These are phyloP conservation scores for Luffa acutangula DNA, from an alignment of 306 rosid genomes.

Conservation along the genomic window DNA sequence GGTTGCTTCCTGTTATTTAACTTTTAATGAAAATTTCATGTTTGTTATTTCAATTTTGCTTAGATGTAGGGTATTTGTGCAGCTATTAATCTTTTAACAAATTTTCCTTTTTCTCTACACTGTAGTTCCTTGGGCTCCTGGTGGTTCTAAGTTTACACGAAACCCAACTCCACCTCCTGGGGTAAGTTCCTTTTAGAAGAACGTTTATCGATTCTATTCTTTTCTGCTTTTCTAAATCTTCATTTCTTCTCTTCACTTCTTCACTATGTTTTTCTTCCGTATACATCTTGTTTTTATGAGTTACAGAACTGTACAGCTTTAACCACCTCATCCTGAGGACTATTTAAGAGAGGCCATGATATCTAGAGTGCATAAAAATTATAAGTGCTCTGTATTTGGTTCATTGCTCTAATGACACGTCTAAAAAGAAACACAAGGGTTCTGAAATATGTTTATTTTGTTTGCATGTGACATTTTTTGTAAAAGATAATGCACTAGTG, in stretches of 20 bases:
- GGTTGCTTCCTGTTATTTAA: not conserved
- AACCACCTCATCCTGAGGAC: not conserved
- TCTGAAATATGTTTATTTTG: not conserved
- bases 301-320: not conserved
- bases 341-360: not conserved
- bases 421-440: not conserved
- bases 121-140: conserved; percentile 98
- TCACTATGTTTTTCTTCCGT: not conserved
- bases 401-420: not conserved
- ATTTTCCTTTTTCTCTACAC: not conserved
- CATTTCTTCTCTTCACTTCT: not conserved
- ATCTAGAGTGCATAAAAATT: not conserved
- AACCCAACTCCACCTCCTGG: conserved; percentile 90
- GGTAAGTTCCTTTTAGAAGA: conserved; percentile 36
- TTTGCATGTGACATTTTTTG: not conserved
- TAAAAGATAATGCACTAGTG: not conserved
- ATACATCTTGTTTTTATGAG: not conserved
- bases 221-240: not conserved
- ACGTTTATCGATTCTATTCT: not conserved
- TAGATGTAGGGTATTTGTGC: not conserved
- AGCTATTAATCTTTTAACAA: not conserved
- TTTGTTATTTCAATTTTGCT: not conserved
- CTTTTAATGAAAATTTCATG: not conserved
- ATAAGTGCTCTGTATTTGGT: not conserved
- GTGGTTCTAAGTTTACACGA: conserved; percentile 89